phyloP scores from a whole-genome alignment of 2,329 filamentous ascomycete genomes.

The Myriosclerotinia duriaeana region DNA sequence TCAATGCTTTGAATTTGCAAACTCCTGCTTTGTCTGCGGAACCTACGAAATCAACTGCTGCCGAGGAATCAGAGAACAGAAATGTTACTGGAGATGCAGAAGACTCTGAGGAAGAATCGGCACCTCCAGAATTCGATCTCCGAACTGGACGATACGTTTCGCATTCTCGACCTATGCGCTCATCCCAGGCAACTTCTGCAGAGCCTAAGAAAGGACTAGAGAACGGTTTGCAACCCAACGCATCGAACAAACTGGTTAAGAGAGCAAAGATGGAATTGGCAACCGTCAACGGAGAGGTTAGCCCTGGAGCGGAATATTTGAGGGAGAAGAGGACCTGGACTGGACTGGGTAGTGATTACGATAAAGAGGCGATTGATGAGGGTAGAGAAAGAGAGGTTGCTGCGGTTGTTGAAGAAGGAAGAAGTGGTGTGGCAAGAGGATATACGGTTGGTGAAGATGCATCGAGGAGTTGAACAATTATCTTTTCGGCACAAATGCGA shows the following conservation, averaged over 20 bases:
- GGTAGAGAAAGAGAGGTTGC: constrained; percentile 38
- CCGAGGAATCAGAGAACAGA: constrained; percentile 31
- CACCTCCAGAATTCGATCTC: constrained; percentile 88
- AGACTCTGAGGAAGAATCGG: constrained; percentile 64
- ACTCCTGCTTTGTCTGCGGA: constrained; percentile 39
- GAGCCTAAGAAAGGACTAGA: constrained; percentile 30
- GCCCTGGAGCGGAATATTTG: constrained; percentile 86
- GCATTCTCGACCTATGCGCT: constrained; percentile 71
- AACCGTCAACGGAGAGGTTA: constrained; percentile 80
- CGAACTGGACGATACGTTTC: constrained; percentile 81
- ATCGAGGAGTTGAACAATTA: constrained; percentile 27
- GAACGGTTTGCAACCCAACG: constrained; percentile 31
- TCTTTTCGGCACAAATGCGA: not conserved
- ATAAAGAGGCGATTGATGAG: constrained; percentile 57
- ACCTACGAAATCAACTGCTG: constrained; percentile 30
- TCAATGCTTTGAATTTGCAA: constrained; percentile 57
- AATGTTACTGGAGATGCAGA: constrained; percentile 15
- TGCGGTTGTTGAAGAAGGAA: constrained; percentile 81
- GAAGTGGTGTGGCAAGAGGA: constrained; percentile 82
- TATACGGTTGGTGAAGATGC: constrained; percentile 71
- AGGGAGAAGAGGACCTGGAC: constrained; percentile 84
- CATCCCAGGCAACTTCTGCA: constrained; percentile 10
- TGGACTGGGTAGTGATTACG: constrained; percentile 84
- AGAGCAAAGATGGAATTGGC: constrained; percentile 69
- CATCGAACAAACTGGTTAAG: constrained; percentile 59